These are phyloP conservation scores for Colletotrichum liriopes DNA, from an alignment of 2,329 filamentous ascomycete species.

Conservation along the genomic window DNA sequence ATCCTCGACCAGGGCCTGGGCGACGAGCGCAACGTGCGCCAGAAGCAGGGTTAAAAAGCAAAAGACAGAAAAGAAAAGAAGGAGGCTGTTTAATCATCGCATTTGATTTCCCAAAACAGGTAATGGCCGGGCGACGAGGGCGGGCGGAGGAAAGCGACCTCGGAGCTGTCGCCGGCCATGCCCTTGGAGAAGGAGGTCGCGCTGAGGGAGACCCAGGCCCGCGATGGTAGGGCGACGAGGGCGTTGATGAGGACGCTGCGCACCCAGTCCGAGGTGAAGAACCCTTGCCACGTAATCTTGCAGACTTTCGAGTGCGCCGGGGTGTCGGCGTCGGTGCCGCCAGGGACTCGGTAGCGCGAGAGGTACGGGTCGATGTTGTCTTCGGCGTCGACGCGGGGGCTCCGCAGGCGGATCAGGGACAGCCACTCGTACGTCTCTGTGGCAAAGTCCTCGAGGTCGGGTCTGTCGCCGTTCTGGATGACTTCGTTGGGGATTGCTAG, in stretches of 20 bases:
- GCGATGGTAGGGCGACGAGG: slow-evolving; percentile 59
- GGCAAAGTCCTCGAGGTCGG: slow-evolving; percentile 74
- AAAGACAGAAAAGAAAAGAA: not conserved
- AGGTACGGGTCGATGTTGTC: slow-evolving; percentile 80
- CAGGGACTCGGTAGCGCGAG: slow-evolving; percentile 76
- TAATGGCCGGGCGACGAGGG: slow-evolving; percentile 67
- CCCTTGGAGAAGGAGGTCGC: slow-evolving; percentile 66
- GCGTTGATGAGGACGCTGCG: slow-evolving; percentile 63
- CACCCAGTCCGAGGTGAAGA: slow-evolving; percentile 69
- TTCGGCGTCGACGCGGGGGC: slow-evolving; percentile 70
- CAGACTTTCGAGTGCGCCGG: slow-evolving; percentile 56
- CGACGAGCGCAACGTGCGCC: slow-evolving; percentile 76
- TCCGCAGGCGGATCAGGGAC: slow-evolving; percentile 75
- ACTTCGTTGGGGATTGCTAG: slow-evolving; percentile 47
- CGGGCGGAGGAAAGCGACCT: slow-evolving; percentile 69
- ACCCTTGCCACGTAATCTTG: slow-evolving; percentile 73
- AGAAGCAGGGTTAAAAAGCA: slow-evolving; percentile 68
- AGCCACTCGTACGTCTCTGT: slow-evolving; percentile 82
- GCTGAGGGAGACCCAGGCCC: slow-evolving; percentile 70
- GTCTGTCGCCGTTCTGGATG: slow-evolving; percentile 56
- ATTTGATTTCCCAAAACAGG: slow-evolving; percentile 72
- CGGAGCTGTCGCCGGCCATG: slow-evolving; percentile 60
- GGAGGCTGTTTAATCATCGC: slow-evolving; percentile 51
- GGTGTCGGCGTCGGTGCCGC: slow-evolving; percentile 43
- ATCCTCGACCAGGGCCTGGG: slow-evolving; percentile 77